Base-by-base conservation (phyloP, 1,284 basidiomycete species). In the Porogramme epimiltina region DNA sequence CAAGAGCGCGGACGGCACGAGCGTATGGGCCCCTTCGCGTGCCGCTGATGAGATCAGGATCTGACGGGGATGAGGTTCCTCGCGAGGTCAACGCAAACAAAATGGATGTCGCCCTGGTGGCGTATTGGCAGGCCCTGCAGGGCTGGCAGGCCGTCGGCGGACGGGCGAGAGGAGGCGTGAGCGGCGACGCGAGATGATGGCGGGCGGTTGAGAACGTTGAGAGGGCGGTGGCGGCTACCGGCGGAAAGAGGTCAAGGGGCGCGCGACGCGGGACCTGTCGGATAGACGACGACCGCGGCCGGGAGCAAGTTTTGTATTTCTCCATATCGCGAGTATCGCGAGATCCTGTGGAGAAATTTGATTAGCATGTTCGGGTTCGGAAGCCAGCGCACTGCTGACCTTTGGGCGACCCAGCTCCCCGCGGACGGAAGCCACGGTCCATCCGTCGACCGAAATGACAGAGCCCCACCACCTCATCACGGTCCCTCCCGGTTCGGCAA, bases 321-420 rank as follows among this genome's bases (percentile, higher is more conserved):
- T 34, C 55, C 46, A 49, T 41, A 48, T 39, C 46, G 48, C 39
- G 45, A 22, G 33, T 25, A 36, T 33, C 43, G 49, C 47, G 42
- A 52, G 53, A 58, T 55, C 55, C 42, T 48, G 44, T 47, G 49
- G 51, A 34, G 38, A 36, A 36, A 47, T 47, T 38, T 57, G 56
- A 58, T 58, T 58, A 40, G 53, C 48, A 58, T 51, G 51, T 47
- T 46, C 43, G 10, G 16, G 16, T 16, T 37, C 34, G 34, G 34
- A 37, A 37, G 13, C 34, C 34, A 37, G 34, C n/a, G 13, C 13
- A 37, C 34, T 18, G 34, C 34, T 37, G 34, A 37, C 34, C 34
- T 37, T 6, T 6, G 28, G 13, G 8, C 13, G 28, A 31, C 28
- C 28, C 28, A 31, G n/a, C 28, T 31, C 28, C 28, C 28, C 28